Evolutionary conservation across 345 rosid species (phyloP), one percentile per base, ranked within the genome.

Genomic region (Eutrema japonicum): DNA sequence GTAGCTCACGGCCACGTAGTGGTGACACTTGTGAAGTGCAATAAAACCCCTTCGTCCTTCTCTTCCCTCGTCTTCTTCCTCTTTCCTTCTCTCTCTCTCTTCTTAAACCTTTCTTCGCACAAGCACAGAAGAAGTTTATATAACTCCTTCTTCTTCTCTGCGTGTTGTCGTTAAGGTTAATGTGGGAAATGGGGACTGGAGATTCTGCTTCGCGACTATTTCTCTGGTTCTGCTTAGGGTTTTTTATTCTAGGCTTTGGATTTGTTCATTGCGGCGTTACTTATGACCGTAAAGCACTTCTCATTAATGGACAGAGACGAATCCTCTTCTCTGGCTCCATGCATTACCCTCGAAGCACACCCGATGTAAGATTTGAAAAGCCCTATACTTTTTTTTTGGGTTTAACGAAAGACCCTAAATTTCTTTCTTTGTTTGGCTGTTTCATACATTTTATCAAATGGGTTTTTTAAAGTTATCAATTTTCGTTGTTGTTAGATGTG

Each of bases 291-390:
- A 93, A 89, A 86, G 88, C 98, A 10, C 85, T 93, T 76, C 38
- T 87, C 42, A 89, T 93, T 16, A 85, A 93, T 83, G 98, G 97
- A 16, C 89, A 90, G 60, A 87, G 98, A 67, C 86, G 92, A 73
- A 84, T 93, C 67, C 96, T 93, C 47, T 87, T 93, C 84, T 93
- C 98, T 58, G 98, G 97, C 3, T 93, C 98, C 32, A 87, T 93
- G 75, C 97, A 93, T 80, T 93, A 93, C 71, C 98, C 98, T 8
- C 85, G 98, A 65, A 92, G 96, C 78, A 92, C 98, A 2, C 96
- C 96, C 43, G 93, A 93, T 80, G 97, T 89, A 77, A 43, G 76
- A 38, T 66, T 45, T 2, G 7, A 4, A 70, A 55, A 76, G 49
- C 59, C 16, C 53, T n/a, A 2, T 37, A 38, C 51, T 46, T 75